Conservation (phyloP, 2,329 filamentous ascomycete species). For the Hypoxylon sp. region DNA sequence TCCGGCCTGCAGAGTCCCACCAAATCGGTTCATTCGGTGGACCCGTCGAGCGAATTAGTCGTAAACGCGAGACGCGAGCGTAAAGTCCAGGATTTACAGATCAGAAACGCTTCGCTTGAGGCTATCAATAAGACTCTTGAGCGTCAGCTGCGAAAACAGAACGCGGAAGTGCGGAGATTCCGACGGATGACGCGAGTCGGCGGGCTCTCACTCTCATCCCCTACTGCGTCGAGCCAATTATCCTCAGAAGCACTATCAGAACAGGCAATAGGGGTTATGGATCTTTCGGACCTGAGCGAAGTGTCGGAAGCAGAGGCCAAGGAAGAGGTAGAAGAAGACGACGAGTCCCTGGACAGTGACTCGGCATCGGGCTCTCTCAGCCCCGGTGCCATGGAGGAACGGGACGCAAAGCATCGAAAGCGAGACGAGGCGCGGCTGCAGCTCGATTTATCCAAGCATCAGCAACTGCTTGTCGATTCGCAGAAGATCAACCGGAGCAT, state of each 20-base stretch:
- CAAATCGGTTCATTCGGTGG: constrained; percentile 62
- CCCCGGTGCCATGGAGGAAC: constrained; percentile 50
- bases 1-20: constrained; percentile 62
- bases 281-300: constrained; percentile 61
- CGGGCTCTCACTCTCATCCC: constrained; percentile 71
- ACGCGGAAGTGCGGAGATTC: constrained; percentile 84
- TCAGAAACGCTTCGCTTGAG: constrained; percentile 92
- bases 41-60: constrained; percentile 77
- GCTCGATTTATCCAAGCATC: constrained; percentile 86
- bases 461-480: constrained; percentile 85
- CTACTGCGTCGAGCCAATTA: constrained; percentile 53
- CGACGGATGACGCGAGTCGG: constrained; percentile 83
- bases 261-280: constrained; percentile 52
- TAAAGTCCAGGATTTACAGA: constrained; percentile 95
- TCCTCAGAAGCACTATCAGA: constrained; percentile 54
- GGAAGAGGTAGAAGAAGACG: constrained; percentile 54
- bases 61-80: constrained; percentile 89
- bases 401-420: constrained; percentile 64
- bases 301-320: constrained; percentile 48
- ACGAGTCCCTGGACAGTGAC: constrained; percentile 59
- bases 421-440: constrained; percentile 84
- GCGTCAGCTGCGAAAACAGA: constrained; percentile 89
- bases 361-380: constrained; percentile 51
- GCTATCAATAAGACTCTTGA: constrained; percentile 96
- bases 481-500: constrained; percentile 96